Conservation (phyloP, 352 stramenopile genomes). For the Phytophthora palmivora region DNA sequence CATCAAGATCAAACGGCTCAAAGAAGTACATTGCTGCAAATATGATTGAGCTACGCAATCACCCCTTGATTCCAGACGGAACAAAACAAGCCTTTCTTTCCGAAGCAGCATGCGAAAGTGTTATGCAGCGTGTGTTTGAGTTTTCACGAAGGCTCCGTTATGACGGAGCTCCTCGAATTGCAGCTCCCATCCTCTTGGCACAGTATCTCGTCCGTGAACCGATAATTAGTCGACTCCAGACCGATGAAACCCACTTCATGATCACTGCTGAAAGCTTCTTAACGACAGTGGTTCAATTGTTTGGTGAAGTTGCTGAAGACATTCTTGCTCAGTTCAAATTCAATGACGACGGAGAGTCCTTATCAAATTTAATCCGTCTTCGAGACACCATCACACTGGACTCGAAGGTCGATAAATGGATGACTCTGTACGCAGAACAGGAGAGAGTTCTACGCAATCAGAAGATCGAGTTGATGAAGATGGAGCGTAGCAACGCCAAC, state of each 20-base stretch:
- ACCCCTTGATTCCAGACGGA: conserved; percentile 64
- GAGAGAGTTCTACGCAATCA: conserved; percentile 60
- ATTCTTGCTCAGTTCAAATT: conserved; percentile 85
- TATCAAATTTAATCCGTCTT: conserved; percentile 70
- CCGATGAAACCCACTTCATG: conserved; percentile 28
- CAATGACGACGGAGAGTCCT: conserved; percentile 81
- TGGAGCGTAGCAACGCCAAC: conserved; percentile 58
- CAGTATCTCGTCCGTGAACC: conserved; percentile 49
- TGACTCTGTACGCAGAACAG: conserved; percentile 50
- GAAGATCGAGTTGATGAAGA: conserved; percentile 67
- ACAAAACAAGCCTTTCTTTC: conserved; percentile 62
- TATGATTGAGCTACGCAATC: conserved; percentile 40
- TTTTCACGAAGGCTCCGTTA: conserved; percentile 14
- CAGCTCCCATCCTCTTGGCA: conserved; percentile 38
- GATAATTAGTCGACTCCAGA: conserved; percentile 16
- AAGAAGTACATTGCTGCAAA: conserved; percentile 56
- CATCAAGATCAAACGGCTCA: conserved; percentile 36
- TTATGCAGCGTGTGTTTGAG: conserved; percentile 56
- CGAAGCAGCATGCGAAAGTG: conserved; percentile 44
- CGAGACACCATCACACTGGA: conserved; percentile 76
- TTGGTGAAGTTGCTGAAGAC: conserved; percentile 67
- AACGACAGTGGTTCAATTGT: conserved; percentile 48
- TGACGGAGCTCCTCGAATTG: conserved; percentile 13
- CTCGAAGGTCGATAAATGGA: conserved; percentile 56
- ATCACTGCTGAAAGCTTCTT: conserved; percentile 56